Evolutionary conservation across 805 yeast species (phyloP).

Genomic region (Candida vartiovaarae): DNA sequence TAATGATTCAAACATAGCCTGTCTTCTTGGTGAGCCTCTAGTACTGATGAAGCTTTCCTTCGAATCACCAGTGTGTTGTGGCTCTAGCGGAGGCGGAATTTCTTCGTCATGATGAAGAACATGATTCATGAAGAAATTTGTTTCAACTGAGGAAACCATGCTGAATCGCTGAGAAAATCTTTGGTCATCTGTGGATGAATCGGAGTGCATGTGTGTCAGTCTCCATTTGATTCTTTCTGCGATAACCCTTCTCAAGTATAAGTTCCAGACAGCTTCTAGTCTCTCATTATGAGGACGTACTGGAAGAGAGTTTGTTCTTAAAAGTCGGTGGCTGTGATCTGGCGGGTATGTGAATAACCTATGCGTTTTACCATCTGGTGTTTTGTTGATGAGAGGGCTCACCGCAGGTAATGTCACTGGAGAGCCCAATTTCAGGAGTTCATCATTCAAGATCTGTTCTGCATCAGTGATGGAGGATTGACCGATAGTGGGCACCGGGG

Average conservation of each 20-base stretch:
- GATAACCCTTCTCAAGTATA: constrained; percentile 27
- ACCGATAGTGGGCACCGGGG: constrained; percentile 17
- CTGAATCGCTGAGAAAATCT: constrained; percentile 5
- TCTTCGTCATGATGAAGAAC: constrained; percentile 3
- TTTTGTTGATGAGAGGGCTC: neutral
- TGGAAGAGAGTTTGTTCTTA: constrained; percentile 20
- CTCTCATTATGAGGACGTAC: constrained; percentile 7
- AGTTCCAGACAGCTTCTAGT: constrained; percentile 25
- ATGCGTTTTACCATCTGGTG: neutral
- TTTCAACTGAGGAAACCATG: constrained; percentile 19
- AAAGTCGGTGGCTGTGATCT: constrained; percentile 1
- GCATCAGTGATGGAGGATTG: constrained; percentile 19
- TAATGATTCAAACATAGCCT: constrained; percentile 14
- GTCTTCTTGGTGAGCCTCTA: constrained; percentile 8
- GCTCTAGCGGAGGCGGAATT: constrained; percentile 1
- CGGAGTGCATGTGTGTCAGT: constrained; percentile 12
- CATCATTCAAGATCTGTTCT: constrained; percentile 17
- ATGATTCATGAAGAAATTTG: constrained; percentile 15
- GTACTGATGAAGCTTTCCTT: constrained; percentile 3
- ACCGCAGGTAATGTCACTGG: constrained; percentile 5
- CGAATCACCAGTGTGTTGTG: neutral
- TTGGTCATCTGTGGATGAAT: neutral
- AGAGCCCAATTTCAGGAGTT: constrained; percentile 15
- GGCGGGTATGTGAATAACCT: neutral
- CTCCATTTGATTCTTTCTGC: constrained; percentile 27